These are phyloP conservation scores for Leccinum subgranulosum DNA, from an alignment of 768 basidiomycete species.

Conservation along the genomic window DNA sequence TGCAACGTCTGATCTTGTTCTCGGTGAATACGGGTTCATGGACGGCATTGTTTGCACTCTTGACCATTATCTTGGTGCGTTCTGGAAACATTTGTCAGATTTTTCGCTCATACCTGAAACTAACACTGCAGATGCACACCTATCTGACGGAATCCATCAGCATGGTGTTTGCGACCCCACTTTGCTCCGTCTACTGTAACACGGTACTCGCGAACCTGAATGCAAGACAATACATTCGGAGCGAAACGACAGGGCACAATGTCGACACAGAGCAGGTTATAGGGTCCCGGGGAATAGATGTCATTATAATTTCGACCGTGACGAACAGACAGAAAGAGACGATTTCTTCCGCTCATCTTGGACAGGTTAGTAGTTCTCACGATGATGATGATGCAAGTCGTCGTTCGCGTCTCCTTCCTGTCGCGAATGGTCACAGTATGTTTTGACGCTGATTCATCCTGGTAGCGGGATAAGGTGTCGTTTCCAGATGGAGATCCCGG, in stretches of 20 bases:
- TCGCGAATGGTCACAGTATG: background rate
- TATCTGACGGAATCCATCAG: background rate
- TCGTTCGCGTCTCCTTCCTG: background rate
- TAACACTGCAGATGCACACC: background rate
- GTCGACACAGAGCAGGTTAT: background rate
- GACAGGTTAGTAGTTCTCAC: background rate
- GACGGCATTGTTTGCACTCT: constrained; percentile 48
- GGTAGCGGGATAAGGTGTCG: background rate
- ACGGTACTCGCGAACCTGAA: constrained; percentile 18
- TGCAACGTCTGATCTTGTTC: constrained; percentile 13
- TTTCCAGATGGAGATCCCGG: background rate
- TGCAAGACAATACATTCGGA: constrained; percentile 4
- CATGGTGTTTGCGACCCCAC: background rate
- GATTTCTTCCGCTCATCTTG: background rate
- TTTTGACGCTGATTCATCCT: background rate
- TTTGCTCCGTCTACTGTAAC: constrained; percentile 14
- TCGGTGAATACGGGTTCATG: constrained; percentile 37
- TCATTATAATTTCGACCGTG: background rate
- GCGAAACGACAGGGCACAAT: background rate
- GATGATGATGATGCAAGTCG: background rate
- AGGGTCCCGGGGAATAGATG: background rate
- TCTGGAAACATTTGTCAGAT: background rate
- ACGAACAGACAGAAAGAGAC: background rate
- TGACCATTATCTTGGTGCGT: constrained; percentile 22
- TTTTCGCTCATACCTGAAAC: background rate